Evolutionary conservation across 805 yeast species (phyloP).

Genomic region (Ogataea pilisensis): DNA sequence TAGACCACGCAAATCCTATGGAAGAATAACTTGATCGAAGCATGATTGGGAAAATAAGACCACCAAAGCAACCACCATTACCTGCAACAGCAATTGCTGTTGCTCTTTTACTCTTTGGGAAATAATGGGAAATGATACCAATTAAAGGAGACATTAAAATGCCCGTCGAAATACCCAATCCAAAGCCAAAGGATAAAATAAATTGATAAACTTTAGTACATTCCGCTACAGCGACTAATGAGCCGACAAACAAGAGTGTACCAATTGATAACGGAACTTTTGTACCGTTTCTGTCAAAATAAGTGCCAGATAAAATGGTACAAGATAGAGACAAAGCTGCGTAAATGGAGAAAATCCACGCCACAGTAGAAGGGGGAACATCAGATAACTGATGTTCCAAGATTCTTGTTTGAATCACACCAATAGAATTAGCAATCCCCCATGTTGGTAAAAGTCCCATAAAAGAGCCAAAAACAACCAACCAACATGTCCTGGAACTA

Average conservation of each 20-base stretch:
- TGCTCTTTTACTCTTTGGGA: slow-evolving; percentile 48
- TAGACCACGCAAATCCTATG: slow-evolving; percentile 55
- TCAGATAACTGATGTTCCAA: slow-evolving; percentile 51
- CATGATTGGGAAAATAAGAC: slow-evolving; percentile 46
- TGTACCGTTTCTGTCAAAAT: slow-evolving; percentile 61
- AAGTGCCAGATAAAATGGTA: slow-evolving; percentile 36
- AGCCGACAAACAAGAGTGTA: slow-evolving; percentile 34
- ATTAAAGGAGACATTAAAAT: slow-evolving; percentile 56
- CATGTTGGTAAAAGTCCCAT: slow-evolving; percentile 39
- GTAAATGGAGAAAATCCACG: slow-evolving; percentile 63
- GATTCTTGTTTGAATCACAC: slow-evolving; percentile 59
- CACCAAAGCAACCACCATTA: slow-evolving; percentile 51
- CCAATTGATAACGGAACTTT: slow-evolving; percentile 39
- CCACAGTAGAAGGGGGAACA: slow-evolving; percentile 42
- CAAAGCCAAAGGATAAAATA: slow-evolving; percentile 51
- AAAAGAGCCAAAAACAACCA: slow-evolving; percentile 39
- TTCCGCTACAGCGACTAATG: slow-evolving; percentile 48
- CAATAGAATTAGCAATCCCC: slow-evolving; percentile 54
- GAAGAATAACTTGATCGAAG: slow-evolving; percentile 41
- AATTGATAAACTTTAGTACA: slow-evolving; percentile 55
- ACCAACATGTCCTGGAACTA: slow-evolving; percentile 15
- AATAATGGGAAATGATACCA: slow-evolving; percentile 63
- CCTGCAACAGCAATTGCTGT: slow-evolving; percentile 47
- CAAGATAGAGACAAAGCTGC: slow-evolving; percentile 33
- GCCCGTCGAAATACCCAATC: slow-evolving; percentile 57